Percentiles rank a stretch among this genome's conserved stretches.
phyloP scores from a whole-genome alignment of 352 stramenopile genomes.

The Globisporangium rhizosaccharum region DNA sequence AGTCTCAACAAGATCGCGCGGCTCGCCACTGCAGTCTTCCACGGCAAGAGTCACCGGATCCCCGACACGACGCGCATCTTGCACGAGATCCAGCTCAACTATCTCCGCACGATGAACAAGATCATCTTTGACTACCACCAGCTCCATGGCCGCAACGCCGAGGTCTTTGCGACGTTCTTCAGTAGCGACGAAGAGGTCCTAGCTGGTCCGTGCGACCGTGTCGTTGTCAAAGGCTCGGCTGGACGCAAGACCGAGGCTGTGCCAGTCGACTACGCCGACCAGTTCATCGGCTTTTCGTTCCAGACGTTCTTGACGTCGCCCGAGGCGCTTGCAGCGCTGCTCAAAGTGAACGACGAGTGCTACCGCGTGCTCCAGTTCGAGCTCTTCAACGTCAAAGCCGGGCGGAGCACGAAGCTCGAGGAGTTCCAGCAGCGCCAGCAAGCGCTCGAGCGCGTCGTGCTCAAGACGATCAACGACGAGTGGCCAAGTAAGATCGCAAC shows the following conservation, averaged over 20 bases:
- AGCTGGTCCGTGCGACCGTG: conserved; percentile 30
- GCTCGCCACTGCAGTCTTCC: conserved; percentile 56
- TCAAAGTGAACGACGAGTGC: conserved; percentile 86
- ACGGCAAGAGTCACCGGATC: conserved; percentile 58
- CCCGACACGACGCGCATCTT: conserved; percentile 75
- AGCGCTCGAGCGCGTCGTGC: conserved; percentile 52
- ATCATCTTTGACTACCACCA: conserved; percentile 88
- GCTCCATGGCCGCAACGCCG: conserved; percentile 33
- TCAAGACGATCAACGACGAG: conserved; percentile 81
- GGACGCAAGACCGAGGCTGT: conserved; percentile 29
- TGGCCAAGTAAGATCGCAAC: conserved; percentile 68
- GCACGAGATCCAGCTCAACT: conserved; percentile 89
- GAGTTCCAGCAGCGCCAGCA: conserved; percentile 84
- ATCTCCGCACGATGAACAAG: conserved; percentile 89
- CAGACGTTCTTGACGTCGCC: conserved; percentile 81
- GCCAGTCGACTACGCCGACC: conserved; percentile 78
- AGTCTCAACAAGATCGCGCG: conserved; percentile 74
- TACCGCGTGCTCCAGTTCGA: conserved; percentile 75
- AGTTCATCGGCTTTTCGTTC: conserved; percentile 86
- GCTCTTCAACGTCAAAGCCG: conserved; percentile 69
- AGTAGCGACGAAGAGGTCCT: conserved; percentile 35
- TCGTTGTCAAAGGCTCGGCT: conserved; percentile 20
- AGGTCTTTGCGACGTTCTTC: conserved; percentile 60
- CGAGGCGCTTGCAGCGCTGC: conserved; percentile 60
- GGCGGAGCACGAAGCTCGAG: conserved; percentile 76